Conservation (phyloP, 768 basidiomycete genomes). For the Mycena capillaripes region DNA sequence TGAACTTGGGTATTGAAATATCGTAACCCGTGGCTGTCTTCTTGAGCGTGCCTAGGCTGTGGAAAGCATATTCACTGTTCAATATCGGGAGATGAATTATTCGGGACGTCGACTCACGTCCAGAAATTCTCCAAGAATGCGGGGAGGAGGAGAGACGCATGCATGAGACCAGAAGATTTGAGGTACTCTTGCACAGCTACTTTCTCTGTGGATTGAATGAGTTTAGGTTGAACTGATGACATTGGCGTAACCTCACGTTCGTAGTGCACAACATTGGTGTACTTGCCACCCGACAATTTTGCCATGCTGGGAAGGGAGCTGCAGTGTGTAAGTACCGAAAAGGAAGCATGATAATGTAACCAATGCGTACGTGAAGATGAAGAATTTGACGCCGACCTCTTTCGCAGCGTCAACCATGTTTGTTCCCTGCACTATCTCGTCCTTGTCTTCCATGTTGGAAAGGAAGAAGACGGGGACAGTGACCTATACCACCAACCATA, state of each 20-base stretch:
- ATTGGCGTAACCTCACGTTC: background rate
- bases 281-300: constrained; percentile 10
- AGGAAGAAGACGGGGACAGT: background rate
- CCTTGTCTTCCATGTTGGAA: background rate
- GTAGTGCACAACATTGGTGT: background rate
- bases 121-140: constrained; percentile 9
- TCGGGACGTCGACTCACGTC: background rate
- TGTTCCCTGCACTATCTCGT: background rate
- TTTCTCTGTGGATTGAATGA: background rate
- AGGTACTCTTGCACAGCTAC: constrained; percentile 5
- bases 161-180: constrained; percentile 8
- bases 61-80: background rate
- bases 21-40: background rate
- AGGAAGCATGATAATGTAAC: background rate
- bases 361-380: constrained; percentile 5
- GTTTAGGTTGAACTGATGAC: background rate
- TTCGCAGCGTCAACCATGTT: constrained; percentile 14
- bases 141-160: constrained; percentile 2
- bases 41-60: background rate
- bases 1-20: background rate
- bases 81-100: background rate
- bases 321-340: background rate
- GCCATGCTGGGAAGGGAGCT: constrained; percentile 18
- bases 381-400: constrained; percentile 7
- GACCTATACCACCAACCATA: background rate